Evolutionary conservation across 768 basidiomycete species (phyloP).

Genomic region (Kwoniella heveanensis): DNA sequence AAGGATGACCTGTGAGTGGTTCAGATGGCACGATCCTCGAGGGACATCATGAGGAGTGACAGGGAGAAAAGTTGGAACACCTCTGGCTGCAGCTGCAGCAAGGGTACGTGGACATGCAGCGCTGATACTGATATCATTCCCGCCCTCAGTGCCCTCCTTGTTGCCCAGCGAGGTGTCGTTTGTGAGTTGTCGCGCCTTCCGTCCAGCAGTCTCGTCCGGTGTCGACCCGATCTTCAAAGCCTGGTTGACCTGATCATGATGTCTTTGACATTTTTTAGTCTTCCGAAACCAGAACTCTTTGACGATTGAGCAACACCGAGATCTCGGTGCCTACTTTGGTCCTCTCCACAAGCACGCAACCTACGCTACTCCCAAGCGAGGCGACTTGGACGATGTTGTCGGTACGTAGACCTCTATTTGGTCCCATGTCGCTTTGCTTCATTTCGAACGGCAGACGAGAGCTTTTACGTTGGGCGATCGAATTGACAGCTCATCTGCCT

Average conservation of each 20-base stretch:
- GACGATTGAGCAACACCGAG: constrained; percentile 50
- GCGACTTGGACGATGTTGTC: constrained; percentile 60
- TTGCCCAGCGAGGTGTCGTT: constrained; percentile 53
- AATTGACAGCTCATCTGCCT: background rate
- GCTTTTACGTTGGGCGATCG: too few relatives aligned
- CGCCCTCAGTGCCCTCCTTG: constrained; percentile 43
- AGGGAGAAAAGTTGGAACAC: background rate
- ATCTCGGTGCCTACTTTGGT: constrained; percentile 51
- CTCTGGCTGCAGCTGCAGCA: background rate
- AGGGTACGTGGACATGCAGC: too few relatives aligned
- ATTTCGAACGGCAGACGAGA: background rate
- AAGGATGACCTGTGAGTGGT: constrained; percentile 48
- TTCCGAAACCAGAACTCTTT: constrained; percentile 51
- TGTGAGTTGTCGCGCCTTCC: too few relatives aligned
- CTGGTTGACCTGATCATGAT: background rate
- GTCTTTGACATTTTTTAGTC: constrained; percentile 23
- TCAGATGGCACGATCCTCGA: background rate
- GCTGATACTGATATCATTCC: background rate
- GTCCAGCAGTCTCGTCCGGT: too few relatives aligned
- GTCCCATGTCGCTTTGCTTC: background rate
- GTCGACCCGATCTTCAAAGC: background rate
- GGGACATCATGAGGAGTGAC: background rate
- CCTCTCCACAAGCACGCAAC: constrained; percentile 78
- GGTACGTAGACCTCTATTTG: constrained; percentile 27
- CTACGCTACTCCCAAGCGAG: constrained; percentile 70